Evolutionary conservation across 2,329 filamentous ascomycete species (phyloP), one percentile per base, ranked within the genome.

Genomic region (Stachybotrys chlorohalonatus): DNA sequence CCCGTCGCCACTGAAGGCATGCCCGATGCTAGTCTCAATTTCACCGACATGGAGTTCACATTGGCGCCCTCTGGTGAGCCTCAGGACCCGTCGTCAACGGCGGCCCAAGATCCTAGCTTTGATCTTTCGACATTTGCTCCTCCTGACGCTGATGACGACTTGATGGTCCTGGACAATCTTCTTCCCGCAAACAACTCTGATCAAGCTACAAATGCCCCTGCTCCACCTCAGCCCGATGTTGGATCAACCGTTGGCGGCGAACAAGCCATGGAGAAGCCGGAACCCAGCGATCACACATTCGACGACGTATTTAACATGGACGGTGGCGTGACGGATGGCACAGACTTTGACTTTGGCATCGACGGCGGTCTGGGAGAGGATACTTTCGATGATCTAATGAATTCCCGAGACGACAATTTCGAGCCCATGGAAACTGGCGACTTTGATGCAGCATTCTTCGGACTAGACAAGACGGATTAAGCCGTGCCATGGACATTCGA

Each of bases 21-120:
- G 51, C 51, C 61, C 16, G 65, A 68, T 50, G 64, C 72, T n/a
- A 73, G 75, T 52, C 69, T 76, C 7, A 75, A 75, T 57, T 83
- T 82, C 59, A 82, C 80, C 13, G 72, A 82, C 58, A 82, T 82
- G 77, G 73, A 78, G 42, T 83, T 83, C 58, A 75, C 77, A 0
- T 68, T 82, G 5, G 79, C 76, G 1, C 75, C 78, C 1, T 58
- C 72, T 8, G 69, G 66, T 51, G 65, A 65, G 54, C 50, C 57
- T 31, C 59, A 69, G 17, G 59, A 54, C 32, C 63, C 66, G 49
- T 56, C 63, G 15, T 54, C 54, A 32, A 45, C 60, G 31, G 61
- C 59, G 17, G 52, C 61, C 11, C 64, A 66, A 54, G 74, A 75
- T 55, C 64, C 70, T 7, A 68, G 73, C 5, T 78, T 80, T 59